Percentiles rank a stretch among this genome's conserved stretches.
Conservation (phyloP, 2,329 filamentous ascomycete genomes). For the Davidsoniella neocaledoniae region DNA sequence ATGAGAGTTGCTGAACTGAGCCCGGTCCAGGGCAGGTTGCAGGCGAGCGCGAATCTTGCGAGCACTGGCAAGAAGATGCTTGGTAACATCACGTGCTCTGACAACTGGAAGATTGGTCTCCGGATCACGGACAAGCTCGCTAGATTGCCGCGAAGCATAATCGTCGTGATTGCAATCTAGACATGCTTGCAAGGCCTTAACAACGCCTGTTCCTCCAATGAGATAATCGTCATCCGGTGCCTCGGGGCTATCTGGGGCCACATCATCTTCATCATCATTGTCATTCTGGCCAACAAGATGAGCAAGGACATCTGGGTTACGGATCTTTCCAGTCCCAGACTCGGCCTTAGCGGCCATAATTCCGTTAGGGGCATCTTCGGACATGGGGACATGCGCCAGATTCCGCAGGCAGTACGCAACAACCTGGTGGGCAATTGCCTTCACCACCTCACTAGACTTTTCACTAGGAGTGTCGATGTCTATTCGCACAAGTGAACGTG, state of each 20-base stretch:
- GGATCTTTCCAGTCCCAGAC: constrained; percentile 4
- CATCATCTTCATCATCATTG: constrained; percentile 35
- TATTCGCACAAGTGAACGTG: constrained; percentile 67
- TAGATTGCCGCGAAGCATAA: constrained; percentile 32
- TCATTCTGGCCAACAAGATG: constrained; percentile 64
- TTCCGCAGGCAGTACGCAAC: constrained; percentile 87
- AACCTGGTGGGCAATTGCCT: constrained; percentile 83
- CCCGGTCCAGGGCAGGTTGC: constrained; percentile 67
- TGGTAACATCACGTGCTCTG: constrained; percentile 84
- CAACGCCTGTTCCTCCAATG: constrained; percentile 85
- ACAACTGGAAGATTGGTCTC: constrained; percentile 20
- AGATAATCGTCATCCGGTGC: constrained; percentile 89
- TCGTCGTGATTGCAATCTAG: constrained; percentile 45
- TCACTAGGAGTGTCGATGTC: constrained; percentile 77
- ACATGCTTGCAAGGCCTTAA: constrained; percentile 83
- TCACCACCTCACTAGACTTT: constrained; percentile 77
- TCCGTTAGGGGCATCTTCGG: constrained; percentile 35
- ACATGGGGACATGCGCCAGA: constrained; percentile 61
- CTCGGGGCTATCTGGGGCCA: constrained; percentile 18
- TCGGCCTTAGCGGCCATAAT: constrained; percentile 17
- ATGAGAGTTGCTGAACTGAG: constrained; percentile 48
- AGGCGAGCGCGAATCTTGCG: constrained; percentile 74
- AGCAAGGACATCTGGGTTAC: constrained; percentile 63
- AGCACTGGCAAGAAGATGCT: constrained; percentile 71
- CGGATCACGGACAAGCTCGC: neutral